A percentile compares a stretch with the other conserved stretches of the same genome.
Conservation (phyloP, 202 grass and related monocot species). For the Schoenoplectus triqueter region DNA sequence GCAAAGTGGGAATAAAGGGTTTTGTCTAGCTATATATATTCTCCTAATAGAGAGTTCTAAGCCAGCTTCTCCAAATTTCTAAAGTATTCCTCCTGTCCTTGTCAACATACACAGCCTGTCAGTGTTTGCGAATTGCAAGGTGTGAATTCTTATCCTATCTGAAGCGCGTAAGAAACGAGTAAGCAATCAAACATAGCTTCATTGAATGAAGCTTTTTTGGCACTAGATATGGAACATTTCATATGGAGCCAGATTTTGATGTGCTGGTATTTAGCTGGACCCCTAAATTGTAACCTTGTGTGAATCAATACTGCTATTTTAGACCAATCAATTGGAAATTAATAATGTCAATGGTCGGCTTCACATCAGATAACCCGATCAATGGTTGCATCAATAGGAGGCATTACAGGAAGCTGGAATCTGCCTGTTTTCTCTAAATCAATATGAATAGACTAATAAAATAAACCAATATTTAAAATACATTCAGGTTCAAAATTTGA, state of each 20-base stretch:
- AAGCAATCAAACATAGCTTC: slow-evolving; percentile 7
- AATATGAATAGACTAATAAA: background rate
- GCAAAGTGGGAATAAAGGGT: slow-evolving; percentile 20
- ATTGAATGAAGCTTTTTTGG: slow-evolving; percentile 9
- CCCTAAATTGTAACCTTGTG: background rate
- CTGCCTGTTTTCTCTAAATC: background rate
- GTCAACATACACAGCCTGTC: background rate
- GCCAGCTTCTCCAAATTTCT: background rate
- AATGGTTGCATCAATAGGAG: background rate
- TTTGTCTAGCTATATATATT: background rate
- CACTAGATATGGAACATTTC: slow-evolving; percentile 1
- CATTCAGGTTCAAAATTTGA: too few relatives aligned
- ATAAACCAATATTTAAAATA: background rate
- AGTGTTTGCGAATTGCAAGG: background rate
- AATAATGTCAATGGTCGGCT: background rate
- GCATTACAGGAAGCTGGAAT: background rate
- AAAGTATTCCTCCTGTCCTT: background rate
- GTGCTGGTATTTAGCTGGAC: background rate
- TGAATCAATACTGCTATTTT: slow-evolving; percentile 19
- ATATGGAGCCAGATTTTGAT: background rate
- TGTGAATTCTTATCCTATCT: slow-evolving; percentile 36
- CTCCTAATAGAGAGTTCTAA: background rate
- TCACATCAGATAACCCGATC: background rate
- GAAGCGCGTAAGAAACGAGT: background rate
- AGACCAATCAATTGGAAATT: background rate